These are phyloP conservation scores for Spathaspora sp. DNA, from an alignment of 805 yeast genomes.

Conservation along the genomic window DNA sequence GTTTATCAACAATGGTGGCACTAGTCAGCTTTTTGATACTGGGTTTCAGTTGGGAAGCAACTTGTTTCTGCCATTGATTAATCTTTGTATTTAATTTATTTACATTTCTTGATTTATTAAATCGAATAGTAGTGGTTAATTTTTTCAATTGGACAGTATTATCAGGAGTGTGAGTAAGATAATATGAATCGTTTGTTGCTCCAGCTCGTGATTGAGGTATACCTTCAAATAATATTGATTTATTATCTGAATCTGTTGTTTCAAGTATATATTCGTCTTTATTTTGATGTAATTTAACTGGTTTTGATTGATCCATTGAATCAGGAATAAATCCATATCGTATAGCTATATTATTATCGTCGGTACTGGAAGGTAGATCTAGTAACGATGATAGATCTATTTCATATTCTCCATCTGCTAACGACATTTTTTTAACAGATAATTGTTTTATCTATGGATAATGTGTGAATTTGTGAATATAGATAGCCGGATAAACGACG, in stretches of 20 bases:
- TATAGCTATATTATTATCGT: constrained; percentile 19
- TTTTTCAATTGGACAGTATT: constrained; percentile 20
- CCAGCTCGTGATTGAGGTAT: constrained; percentile 24
- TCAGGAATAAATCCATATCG: constrained; percentile 41
- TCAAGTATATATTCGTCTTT: constrained; percentile 30
- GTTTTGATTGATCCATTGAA: constrained; percentile 34
- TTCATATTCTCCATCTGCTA: constrained; percentile 43
- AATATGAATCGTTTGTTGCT: constrained; percentile 24
- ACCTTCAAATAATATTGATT: constrained; percentile 37
- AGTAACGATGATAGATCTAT: constrained; percentile 30
- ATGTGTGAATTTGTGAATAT: background rate
- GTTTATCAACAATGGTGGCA: background rate
- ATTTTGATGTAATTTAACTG: constrained; percentile 30
- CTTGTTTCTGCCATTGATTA: constrained; percentile 15
- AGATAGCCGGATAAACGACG: background rate
- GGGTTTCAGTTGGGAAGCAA: background rate
- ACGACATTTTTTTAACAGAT: constrained; percentile 16
- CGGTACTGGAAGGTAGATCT: constrained; percentile 2
- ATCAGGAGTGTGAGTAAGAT: constrained; percentile 18
- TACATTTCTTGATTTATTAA: constrained; percentile 35
- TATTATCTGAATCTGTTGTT: constrained; percentile 18
- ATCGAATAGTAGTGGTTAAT: constrained; percentile 29
- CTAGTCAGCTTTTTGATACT: background rate
- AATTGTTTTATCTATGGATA: background rate
- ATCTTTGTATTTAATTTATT: constrained; percentile 23